phyloP scores from a whole-genome alignment of 192 early-diverging fungal species.

The Endogone sp. region DNA sequence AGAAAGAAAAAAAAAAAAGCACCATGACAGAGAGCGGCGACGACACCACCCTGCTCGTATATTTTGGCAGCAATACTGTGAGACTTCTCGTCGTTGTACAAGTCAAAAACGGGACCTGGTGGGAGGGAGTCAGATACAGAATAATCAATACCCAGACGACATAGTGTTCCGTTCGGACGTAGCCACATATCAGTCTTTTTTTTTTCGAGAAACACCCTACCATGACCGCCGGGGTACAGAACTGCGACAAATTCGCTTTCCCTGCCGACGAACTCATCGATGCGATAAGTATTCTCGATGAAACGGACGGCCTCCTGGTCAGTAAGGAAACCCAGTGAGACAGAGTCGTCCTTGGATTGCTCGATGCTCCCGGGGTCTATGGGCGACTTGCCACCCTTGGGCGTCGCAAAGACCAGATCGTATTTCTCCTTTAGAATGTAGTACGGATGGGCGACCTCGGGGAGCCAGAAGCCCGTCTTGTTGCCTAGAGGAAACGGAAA shows the following conservation, averaged over 20 bases:
- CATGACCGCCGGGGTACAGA: slow-evolving; percentile 55
- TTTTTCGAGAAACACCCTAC: too few species aligned
- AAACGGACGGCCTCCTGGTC: slow-evolving; percentile 25
- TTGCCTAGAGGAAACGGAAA: slow-evolving; percentile 17
- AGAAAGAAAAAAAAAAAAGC: too few species aligned
- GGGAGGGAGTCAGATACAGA: too few species aligned
- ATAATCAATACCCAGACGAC: too few species aligned
- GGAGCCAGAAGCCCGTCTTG: slow-evolving; percentile 35
- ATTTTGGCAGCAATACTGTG: slow-evolving; percentile 31
- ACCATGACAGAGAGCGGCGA: slow-evolving; percentile 34
- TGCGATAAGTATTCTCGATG: slow-evolving; percentile 38
- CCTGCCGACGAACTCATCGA: slow-evolving; percentile 31
- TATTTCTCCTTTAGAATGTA: slow-evolving; percentile 32
- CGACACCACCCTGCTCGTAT: slow-evolving; percentile 46
- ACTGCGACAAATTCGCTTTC: slow-evolving; percentile 40
- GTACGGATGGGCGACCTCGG: slow-evolving; percentile 54
- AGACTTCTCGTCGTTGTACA: slow-evolving; percentile 38
- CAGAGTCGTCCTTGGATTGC: slow-evolving; percentile 36
- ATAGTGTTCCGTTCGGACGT: too few species aligned
- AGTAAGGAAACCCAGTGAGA: slow-evolving; percentile 29
- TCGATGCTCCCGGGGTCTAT: slow-evolving; percentile 46
- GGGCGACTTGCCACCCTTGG: slow-evolving; percentile 51
- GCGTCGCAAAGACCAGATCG: slow-evolving; percentile 49
- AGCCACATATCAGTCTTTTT: too few species aligned
- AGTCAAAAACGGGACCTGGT: too few species aligned